These are phyloP conservation scores for Myochromella boudieri DNA, from an alignment of 768 basidiomycete genomes.

Conservation along the genomic window DNA sequence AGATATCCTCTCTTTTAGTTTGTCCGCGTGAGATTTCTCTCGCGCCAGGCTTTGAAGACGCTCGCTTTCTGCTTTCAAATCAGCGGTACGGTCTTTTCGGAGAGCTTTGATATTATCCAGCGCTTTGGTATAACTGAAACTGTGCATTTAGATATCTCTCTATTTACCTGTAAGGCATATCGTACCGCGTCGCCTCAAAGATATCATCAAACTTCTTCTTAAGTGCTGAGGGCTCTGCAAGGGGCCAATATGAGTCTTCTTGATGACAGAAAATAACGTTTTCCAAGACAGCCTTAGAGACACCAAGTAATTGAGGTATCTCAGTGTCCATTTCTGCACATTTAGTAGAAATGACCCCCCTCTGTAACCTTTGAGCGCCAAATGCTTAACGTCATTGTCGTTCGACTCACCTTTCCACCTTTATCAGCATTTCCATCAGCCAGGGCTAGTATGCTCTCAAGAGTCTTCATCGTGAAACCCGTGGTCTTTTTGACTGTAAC, in stretches of 20 bases:
- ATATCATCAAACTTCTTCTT: conserved; percentile 99
- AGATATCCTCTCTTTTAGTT: conserved; percentile 65
- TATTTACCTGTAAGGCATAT: not conserved
- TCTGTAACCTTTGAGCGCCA: conserved; percentile 38
- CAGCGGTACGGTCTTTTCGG: conserved; percentile 87
- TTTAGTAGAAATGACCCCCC: conserved; percentile 91
- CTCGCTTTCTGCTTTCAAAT: conserved; percentile 92
- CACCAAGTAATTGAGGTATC: conserved; percentile 90
- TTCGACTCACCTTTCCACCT: conserved; percentile 67
- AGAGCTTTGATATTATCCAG: conserved; percentile 88
- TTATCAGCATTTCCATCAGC: conserved; percentile 66
- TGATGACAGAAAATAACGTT: conserved; percentile 99
- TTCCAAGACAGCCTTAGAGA: conserved; percentile 96
- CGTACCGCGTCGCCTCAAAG: conserved; percentile 93
- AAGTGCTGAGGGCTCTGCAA: conserved; percentile 83
- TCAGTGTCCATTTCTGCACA: conserved; percentile 96
- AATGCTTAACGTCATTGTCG: not conserved
- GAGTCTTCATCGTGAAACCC: conserved; percentile 93
- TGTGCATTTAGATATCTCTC: conserved; percentile 2
- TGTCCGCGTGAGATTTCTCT: conserved; percentile 87
- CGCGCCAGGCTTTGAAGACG: conserved; percentile 71
- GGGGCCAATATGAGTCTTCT: conserved; percentile 98
- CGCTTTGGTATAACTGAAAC: conserved; percentile 88
- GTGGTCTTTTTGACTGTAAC: conserved; percentile 90
- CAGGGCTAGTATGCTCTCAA: conserved; percentile 85